These are phyloP conservation scores for Strobilomyces dryophilus DNA, from an alignment of 768 basidiomycete genomes.

Conservation along the genomic window DNA sequence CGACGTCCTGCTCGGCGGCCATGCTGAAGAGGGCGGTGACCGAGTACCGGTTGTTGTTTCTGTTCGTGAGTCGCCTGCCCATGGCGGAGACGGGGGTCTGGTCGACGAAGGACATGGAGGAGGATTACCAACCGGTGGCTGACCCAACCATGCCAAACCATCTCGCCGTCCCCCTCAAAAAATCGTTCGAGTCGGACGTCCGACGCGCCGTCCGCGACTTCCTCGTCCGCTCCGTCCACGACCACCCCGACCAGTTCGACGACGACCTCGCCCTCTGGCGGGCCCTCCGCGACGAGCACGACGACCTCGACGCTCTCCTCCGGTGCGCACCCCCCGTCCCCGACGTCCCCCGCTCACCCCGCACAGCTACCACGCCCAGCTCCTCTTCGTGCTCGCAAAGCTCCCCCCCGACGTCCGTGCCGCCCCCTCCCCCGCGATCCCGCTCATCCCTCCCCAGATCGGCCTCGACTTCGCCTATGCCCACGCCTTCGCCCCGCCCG, in stretches of 20 bases:
- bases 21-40: constrained; percentile 95
- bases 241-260: constrained; percentile 82
- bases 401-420: constrained; percentile 69
- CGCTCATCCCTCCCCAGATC: constrained; percentile 44
- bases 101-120: constrained; percentile 57
- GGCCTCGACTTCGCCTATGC: constrained; percentile 69
- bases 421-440: constrained; percentile 5
- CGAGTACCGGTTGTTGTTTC: constrained; percentile 94
- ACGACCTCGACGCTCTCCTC: constrained; percentile 51
- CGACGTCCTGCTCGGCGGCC: constrained; percentile 98
- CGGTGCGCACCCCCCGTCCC: constrained; percentile 45
- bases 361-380: constrained; percentile 85
- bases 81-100: constrained; percentile 62
- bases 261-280: constrained; percentile 75
- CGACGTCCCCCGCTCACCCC: constrained; percentile 1
- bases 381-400: constrained; percentile 79
- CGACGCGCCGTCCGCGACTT: constrained; percentile 56
- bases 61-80: constrained; percentile 75
- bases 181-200: constrained; percentile 53
- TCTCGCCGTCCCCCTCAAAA: constrained; percentile 71
- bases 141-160: constrained; percentile 64
- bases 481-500: constrained; percentile 55
- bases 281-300: constrained; percentile 50
- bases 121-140: constrained; percentile 9
- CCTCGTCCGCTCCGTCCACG: constrained; percentile 61